Conservation (phyloP, 441 rosid genomes). For the Geranium incanum region DNA sequence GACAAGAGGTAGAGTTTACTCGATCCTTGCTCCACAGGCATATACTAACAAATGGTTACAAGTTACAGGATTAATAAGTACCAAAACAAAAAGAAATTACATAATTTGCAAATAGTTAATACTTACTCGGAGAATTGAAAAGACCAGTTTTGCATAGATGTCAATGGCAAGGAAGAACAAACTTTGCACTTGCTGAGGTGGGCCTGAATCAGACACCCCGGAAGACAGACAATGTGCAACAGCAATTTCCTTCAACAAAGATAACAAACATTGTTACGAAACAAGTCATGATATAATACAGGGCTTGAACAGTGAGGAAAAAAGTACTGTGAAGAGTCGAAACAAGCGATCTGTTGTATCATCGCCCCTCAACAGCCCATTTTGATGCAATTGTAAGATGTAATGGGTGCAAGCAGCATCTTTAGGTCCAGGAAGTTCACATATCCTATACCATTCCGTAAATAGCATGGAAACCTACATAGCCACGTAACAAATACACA, state of each 20-base stretch:
- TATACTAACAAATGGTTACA: conserved; percentile 25
- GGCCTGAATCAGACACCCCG: conserved; percentile 54
- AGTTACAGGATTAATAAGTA: conserved; percentile 6
- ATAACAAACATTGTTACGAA: conserved; percentile 12
- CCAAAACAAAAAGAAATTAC: conserved; percentile 4
- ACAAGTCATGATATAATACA: conserved; percentile 2
- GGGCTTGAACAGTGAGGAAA: conserved; percentile 8
- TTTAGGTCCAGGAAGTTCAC: conserved; percentile 72
- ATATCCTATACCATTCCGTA: conserved; percentile 78
- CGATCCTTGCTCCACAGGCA: conserved; percentile 72
- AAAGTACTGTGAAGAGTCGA: conserved; percentile 60
- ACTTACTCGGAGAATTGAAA: conserved; percentile 64
- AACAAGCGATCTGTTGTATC: conserved; percentile 81
- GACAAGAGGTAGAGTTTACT: conserved; percentile 55
- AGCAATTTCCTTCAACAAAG: conserved; percentile 56
- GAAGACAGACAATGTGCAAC: conserved; percentile 80
- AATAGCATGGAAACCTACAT: conserved; percentile 67
- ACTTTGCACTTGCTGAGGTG: conserved; percentile 65
- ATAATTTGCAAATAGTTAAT: not conserved
- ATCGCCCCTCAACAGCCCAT: conserved; percentile 78
- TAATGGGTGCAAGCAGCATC: conserved; percentile 57
- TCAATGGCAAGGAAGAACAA: conserved; percentile 82
- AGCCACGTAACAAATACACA: conserved; percentile 13
- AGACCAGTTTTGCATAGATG: conserved; percentile 77
- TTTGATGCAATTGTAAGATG: conserved; percentile 67